A percentile compares a stretch with the other conserved stretches of the same genome.
Evolutionary conservation across 2,329 filamentous ascomycete genomes (phyloP).

Genomic region (Chrysoporthe cubensis): DNA sequence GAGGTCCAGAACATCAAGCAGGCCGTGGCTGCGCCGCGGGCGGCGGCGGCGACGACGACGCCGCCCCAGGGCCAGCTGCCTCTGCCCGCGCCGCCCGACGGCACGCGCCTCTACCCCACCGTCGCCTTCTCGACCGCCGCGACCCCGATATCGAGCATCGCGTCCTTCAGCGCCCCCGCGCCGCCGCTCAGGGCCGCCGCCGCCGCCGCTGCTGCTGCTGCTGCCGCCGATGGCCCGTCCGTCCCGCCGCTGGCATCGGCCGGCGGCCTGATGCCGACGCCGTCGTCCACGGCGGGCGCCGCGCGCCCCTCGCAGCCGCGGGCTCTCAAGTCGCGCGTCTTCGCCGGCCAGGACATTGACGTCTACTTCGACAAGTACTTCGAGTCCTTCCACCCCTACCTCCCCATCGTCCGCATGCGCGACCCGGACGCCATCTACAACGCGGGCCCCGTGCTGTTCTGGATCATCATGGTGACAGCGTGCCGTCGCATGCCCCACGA

Average conservation of each 20-base stretch:
- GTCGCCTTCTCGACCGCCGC: conserved; percentile 19
- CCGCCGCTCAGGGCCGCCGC: conserved; percentile 22
- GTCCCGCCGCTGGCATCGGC: conserved; percentile 31
- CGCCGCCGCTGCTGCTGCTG: conserved; percentile 12
- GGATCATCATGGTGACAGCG: conserved; percentile 56
- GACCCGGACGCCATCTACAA: conserved; percentile 57
- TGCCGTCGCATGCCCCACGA: conserved; percentile 54
- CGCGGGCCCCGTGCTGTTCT: conserved; percentile 54
- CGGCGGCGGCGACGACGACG: background rate
- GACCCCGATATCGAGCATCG: conserved; percentile 27
- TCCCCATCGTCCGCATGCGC: conserved; percentile 53
- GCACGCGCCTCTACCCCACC: conserved; percentile 18
- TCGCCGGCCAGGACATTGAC: conserved; percentile 57
- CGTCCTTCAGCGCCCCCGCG: conserved; percentile 31
- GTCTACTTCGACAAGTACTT: conserved; percentile 62
- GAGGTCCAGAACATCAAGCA: conserved; percentile 60
- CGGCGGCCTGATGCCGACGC: conserved; percentile 36
- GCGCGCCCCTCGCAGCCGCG: conserved; percentile 43
- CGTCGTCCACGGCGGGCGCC: conserved; percentile 31
- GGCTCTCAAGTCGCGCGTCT: conserved; percentile 50
- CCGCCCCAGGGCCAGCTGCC: conserved; percentile 21
- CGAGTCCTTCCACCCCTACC: conserved; percentile 55
- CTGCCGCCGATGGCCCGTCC: conserved; percentile 11
- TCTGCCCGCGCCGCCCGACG: conserved; percentile 21
- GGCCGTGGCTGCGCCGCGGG: conserved; percentile 42